Base-by-base conservation (phyloP, 176 grass and related monocot genomes). In the Oryza glaberrima region DNA sequence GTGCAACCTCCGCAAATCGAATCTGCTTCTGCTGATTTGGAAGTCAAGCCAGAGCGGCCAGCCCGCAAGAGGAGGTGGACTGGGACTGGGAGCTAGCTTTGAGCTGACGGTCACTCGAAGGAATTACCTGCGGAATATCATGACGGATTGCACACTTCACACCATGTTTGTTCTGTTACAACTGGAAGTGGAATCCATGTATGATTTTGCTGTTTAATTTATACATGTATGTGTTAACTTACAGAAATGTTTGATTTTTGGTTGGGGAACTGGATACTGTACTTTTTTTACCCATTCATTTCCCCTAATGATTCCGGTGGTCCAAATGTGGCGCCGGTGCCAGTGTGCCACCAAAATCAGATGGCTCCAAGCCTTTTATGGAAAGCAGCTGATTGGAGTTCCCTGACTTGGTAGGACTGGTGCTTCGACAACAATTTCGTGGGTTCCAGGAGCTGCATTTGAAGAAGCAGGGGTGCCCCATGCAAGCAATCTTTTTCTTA, bases 41-140 rank as follows among this genome's bases (percentile, higher is more conserved):
- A 94, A 77, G 90, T 96, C 58, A 99, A 92, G 72, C 88, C 74
- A 58, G 97, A 99, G 88, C 90, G 97, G 20, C 97, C 94, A 47
- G 91, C 97, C 72, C 90, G 97, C 72, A 99, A 99, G 88, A 92
- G 97, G 72, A 90, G 94, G 72, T 99, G 97, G 97, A 94, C 92
- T 84, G 97, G 97, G 97, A 94, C 92, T 84, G 97, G 97, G 73
- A 63, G 58, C 58, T 63, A 58, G 19, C 14, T 84, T 23, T n/a
- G 58, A 63, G 9, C 26, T 12, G 73, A 72, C 70, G 5, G 64
- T 54, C 34, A 63, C 71, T 65, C 40, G 35, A 69, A 82, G 74
- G 67, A 51, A 1, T 70, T 49, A 67, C 32, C 19, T 9, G 67
- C 51, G 70, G 69, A 82, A 82, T 87, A 52, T 81, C 66, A 41